These are phyloP conservation scores for Colletotrichum truncatum DNA, from an alignment of 2,329 filamentous ascomycete species.

Conservation along the genomic window DNA sequence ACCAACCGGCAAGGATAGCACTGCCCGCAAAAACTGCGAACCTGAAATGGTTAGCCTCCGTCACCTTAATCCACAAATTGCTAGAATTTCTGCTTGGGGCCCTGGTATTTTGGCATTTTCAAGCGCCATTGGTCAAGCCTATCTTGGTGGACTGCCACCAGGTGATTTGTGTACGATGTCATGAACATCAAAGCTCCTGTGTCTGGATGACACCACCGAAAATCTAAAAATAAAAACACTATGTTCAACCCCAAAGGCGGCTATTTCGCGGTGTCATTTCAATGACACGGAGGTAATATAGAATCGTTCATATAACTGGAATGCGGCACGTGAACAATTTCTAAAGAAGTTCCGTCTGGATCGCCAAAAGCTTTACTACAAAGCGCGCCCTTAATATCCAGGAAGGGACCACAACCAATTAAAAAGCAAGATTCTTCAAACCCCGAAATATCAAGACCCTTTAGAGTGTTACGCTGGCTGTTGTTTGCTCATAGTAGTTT, in stretches of 20 bases:
- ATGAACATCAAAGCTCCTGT: not conserved
- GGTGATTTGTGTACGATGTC: not conserved
- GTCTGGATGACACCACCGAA: not conserved
- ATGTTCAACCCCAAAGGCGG: conserved; percentile 3
- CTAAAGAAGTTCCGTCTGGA: no score
- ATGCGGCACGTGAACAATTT: no score
- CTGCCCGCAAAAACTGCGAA: not conserved
- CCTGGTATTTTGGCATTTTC: not conserved
- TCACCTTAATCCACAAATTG: not conserved
- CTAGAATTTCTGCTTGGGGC: conserved; percentile 1
- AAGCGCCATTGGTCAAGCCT: not conserved
- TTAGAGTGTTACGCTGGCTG: no score
- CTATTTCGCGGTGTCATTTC: no score
- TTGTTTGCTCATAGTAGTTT: no score
- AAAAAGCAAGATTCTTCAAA: no score
- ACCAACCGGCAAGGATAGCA: not conserved
- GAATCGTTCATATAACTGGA: no score
- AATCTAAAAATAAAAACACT: not conserved
- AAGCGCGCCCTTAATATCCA: no score
- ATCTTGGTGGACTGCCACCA: not conserved
- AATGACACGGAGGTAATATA: no score
- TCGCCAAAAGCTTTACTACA: no score
- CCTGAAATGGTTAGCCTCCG: not conserved
- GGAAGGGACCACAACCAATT: no score
- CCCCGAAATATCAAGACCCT: no score